Conservation (phyloP, 2,329 filamentous ascomycete genomes). For the Mariannaea elegans region DNA sequence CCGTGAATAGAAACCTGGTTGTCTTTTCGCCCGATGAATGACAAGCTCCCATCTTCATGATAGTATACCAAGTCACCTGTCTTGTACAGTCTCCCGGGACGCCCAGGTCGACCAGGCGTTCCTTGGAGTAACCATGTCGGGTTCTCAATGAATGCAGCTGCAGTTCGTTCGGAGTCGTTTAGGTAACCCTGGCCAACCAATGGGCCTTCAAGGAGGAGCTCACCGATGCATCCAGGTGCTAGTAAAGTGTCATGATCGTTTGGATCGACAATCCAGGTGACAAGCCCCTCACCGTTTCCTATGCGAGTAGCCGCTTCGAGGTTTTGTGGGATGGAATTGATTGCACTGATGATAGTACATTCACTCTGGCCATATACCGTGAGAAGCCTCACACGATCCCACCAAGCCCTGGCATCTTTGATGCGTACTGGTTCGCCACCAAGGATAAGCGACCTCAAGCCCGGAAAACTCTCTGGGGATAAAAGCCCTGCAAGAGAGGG, state of each 20-base stretch:
- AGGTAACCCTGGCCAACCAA: conserved; percentile 25
- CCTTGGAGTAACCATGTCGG: conserved; percentile 6
- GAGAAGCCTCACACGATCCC: too few species aligned
- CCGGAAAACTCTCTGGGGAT: neutral
- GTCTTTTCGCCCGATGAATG: conserved; percentile 62
- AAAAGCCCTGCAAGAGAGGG: neutral
- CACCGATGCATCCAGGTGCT: conserved; percentile 30
- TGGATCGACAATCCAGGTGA: conserved; percentile 27
- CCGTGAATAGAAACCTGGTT: conserved; percentile 68
- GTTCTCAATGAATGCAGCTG: neutral
- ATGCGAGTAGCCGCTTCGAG: too few species aligned
- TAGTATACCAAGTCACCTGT: conserved; percentile 58
- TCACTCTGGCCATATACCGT: too few species aligned
- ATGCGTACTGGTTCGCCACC: neutral
- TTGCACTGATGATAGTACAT: too few species aligned
- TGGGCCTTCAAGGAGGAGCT: conserved; percentile 33
- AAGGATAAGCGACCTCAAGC: neutral
- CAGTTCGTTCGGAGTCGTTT: conserved; percentile 7
- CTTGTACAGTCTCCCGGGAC: conserved; percentile 44
- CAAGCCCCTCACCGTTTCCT: too few species aligned
- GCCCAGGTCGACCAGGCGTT: conserved; percentile 47
- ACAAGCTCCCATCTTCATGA: conserved; percentile 49
- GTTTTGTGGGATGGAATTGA: too few species aligned
- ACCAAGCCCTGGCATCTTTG: too few species aligned
- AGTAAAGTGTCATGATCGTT: conserved; percentile 14